These are phyloP conservation scores for Jackrogersella minutella DNA, from an alignment of 495 filamentous ascomycete genomes.

Conservation along the genomic window DNA sequence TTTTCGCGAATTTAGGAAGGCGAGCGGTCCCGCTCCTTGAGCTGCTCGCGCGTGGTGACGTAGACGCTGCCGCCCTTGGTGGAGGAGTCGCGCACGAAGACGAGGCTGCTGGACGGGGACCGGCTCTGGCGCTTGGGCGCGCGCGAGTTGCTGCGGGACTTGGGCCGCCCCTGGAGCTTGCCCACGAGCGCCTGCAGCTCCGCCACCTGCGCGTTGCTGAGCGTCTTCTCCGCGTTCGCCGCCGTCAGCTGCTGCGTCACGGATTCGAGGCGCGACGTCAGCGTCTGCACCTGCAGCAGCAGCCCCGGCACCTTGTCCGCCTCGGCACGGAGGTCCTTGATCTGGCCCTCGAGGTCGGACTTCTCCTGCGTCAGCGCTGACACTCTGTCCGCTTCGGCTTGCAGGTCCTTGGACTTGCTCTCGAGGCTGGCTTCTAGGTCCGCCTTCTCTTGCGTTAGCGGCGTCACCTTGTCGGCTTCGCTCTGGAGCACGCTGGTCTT, in stretches of 20 bases:
- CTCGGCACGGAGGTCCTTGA: slow-evolving; percentile 33
- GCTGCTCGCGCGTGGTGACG: slow-evolving; percentile 39
- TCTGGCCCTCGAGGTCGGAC: slow-evolving; percentile 39
- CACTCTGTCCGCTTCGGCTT: slow-evolving; percentile 49
- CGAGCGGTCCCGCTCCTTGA: slow-evolving; percentile 29
- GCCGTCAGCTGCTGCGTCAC: slow-evolving; percentile 9
- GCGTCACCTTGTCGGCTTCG: slow-evolving; percentile 36
- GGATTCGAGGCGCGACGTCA: slow-evolving; percentile 19
- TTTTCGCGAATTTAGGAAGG: slow-evolving; percentile 8
- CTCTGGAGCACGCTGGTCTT: slow-evolving; percentile 27
- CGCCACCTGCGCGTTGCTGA: background rate
- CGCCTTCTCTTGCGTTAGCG: slow-evolving; percentile 39
- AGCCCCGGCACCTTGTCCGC: slow-evolving; percentile 40
- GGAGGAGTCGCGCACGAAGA: slow-evolving; percentile 42
- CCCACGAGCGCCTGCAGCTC: slow-evolving; percentile 11
- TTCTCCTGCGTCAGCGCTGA: slow-evolving; percentile 45
- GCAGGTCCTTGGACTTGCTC: slow-evolving; percentile 41
- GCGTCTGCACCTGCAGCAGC: slow-evolving; percentile 28
- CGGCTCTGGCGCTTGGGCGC: background rate
- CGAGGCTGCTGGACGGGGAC: slow-evolving; percentile 27
- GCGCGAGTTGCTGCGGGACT: background rate
- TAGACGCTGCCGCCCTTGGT: slow-evolving; percentile 30
- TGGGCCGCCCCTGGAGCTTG: slow-evolving; percentile 12
- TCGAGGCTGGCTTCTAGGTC: slow-evolving; percentile 47
- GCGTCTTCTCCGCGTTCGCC: background rate